These are phyloP conservation scores for Diaporthe australafricana DNA, from an alignment of 2,329 filamentous ascomycete species.

Conservation along the genomic window DNA sequence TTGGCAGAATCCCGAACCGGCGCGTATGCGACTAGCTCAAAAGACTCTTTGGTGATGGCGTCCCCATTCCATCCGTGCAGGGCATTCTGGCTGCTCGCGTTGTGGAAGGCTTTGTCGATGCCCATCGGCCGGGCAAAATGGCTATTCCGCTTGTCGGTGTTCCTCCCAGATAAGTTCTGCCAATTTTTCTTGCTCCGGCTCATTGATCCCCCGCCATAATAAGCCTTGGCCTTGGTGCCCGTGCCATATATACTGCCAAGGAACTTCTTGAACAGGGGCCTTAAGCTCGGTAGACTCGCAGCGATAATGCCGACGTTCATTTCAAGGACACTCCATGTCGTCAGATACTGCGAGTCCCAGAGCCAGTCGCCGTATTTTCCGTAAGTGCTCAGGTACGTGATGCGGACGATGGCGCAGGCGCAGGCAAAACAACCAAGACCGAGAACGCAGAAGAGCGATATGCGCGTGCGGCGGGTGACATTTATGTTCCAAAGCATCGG, in stretches of 20 bases:
- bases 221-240: neutral
- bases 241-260: conserved; percentile 18
- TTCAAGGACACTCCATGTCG: conserved; percentile 45
- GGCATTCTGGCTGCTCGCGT: conserved; percentile 7
- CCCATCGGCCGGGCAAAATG: neutral
- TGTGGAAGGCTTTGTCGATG: neutral
- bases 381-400: conserved; percentile 42
- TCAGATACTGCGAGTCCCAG: conserved; percentile 44
- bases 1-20: neutral
- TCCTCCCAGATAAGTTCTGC: conserved; percentile 7
- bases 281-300: conserved; percentile 44
- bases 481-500: conserved; percentile 46
- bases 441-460: conserved; percentile 42
- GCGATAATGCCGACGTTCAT: conserved; percentile 45
- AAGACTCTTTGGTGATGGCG: neutral
- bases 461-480: conserved; percentile 44
- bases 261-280: conserved; percentile 43
- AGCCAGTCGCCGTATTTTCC: conserved; percentile 45
- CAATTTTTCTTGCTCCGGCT: neutral
- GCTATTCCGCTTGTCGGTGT: neutral
- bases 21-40: neutral
- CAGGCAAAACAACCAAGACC: conserved; percentile 45
- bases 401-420: conserved; percentile 44
- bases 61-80: neutral
- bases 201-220: neutral